Evolutionary conservation across 192 early-diverging fungal species (phyloP), one percentile per base, ranked within the genome.

Genomic region (Physocladia obscura): DNA sequence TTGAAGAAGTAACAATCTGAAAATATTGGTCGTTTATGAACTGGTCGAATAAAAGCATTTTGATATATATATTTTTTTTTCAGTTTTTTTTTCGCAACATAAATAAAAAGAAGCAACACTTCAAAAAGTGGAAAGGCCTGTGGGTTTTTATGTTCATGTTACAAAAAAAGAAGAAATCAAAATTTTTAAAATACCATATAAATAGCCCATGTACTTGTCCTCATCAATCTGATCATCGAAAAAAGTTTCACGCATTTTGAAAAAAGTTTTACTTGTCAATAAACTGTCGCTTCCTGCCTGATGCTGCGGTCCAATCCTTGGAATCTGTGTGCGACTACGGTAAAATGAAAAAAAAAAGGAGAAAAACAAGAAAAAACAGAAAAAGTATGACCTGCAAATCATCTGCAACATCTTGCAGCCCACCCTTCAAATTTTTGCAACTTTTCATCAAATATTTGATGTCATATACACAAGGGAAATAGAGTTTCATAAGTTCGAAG

Each of bases 361-460:
- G 26, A n/a, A 24, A 32, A 60, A 71, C 50, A 40, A 57, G 30
- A 34, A 32, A 2, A 2, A 58, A 73, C 31, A 67, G n/a, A n/a
- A n/a, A n/a, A 22, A 32, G 32, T 30, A 26, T 56, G 59, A 94
- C 94, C 69, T 94, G 90, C 48, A 99, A 67, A 75, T 98, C 95
- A 77, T 99, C 94, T 0, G 97, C 97, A 34, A 99, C 89, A 62
- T 99, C 97, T 74, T 99, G 97, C 69, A 99, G 79, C 0, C 97
- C 97, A 44, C 96, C 95, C 74, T 98, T 98, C 26, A 98, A 76
- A 70, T 89, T 95, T 63, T 97, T 93, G 74, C 93, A 95, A 74
- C 93, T 92, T 71, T 93, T 94, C 93, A 98, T 97, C 78, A 97
- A 76, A 71, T 94, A 97, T 74, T 99, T 99, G 79, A 99, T 97